These are phyloP conservation scores for Colletotrichum tabaci DNA, from an alignment of 2,329 filamentous ascomycete genomes.

Conservation along the genomic window DNA sequence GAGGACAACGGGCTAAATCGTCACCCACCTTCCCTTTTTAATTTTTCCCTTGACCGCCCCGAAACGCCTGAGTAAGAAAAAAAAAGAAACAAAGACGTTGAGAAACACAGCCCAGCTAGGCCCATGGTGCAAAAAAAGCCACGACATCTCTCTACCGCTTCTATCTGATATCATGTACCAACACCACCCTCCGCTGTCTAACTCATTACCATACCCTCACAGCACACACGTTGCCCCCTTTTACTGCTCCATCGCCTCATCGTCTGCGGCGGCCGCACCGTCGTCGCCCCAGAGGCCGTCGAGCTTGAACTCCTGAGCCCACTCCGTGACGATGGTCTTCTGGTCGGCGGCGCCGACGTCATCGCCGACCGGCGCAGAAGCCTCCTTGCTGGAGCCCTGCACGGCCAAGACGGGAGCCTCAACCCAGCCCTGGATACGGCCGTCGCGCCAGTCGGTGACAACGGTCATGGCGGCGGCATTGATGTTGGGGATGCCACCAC, in stretches of 20 bases:
- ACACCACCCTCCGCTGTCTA: background rate
- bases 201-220: slow-evolving; percentile 16
- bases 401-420: slow-evolving; percentile 80
- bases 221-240: background rate
- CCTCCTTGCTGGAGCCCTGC: slow-evolving; percentile 51
- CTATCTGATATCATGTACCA: slow-evolving; percentile 33
- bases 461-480: slow-evolving; percentile 91
- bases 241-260: slow-evolving; percentile 69
- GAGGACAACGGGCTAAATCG: slow-evolving; percentile 30
- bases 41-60: slow-evolving; percentile 33
- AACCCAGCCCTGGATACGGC: slow-evolving; percentile 93
- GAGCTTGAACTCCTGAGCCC: slow-evolving; percentile 95
- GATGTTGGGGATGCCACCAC: slow-evolving; percentile 92
- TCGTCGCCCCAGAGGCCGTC: slow-evolving; percentile 88
- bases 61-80: slow-evolving; percentile 25
- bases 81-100: background rate
- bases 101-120: slow-evolving; percentile 26
- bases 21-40: slow-evolving; percentile 17
- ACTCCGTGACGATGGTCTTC: slow-evolving; percentile 91
- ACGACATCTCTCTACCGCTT: slow-evolving; percentile 16
- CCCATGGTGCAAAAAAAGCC: slow-evolving; percentile 14
- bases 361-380: slow-evolving; percentile 53
- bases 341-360: slow-evolving; percentile 73
- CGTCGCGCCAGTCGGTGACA: slow-evolving; percentile 96
- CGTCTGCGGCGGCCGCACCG: slow-evolving; percentile 50